Conservation (phyloP, 2,329 filamentous ascomycete genomes). For the Epichloe baconii region DNA sequence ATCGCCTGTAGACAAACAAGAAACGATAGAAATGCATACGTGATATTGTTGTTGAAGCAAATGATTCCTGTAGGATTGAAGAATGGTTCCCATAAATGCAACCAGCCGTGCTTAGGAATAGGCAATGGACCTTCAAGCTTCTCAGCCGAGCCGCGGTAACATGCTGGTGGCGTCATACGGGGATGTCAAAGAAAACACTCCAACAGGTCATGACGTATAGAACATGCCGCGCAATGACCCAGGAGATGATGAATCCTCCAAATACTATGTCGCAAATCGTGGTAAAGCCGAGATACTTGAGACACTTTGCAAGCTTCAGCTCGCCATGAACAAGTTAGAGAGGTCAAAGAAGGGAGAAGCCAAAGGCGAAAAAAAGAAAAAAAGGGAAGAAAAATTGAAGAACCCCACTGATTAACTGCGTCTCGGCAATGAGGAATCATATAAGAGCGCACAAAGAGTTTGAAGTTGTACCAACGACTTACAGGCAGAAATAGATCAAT, state of each 20-base stretch:
- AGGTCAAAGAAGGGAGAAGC: too few species aligned
- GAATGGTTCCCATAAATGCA: slow-evolving; percentile 62
- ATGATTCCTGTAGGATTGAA: slow-evolving; percentile 56
- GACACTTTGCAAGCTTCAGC: slow-evolving; percentile 67
- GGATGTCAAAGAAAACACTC: slow-evolving; percentile 60
- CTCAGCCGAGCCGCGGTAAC: slow-evolving; percentile 50
- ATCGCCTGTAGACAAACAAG: slow-evolving; percentile 69
- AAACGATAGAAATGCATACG: slow-evolving; percentile 62
- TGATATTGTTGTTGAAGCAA: slow-evolving; percentile 66
- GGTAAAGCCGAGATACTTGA: slow-evolving; percentile 76
- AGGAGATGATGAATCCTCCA: slow-evolving; percentile 71
- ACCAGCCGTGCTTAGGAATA: slow-evolving; percentile 37
- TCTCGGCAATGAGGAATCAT: too few species aligned
- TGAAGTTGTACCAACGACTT: slow-evolving; percentile 8
- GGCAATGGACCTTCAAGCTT: slow-evolving; percentile 41
- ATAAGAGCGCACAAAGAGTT: slow-evolving; percentile 3
- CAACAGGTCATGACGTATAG: slow-evolving; percentile 70
- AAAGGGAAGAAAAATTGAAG: too few species aligned
- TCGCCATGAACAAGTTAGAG: too few species aligned
- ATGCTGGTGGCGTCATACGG: slow-evolving; percentile 49
- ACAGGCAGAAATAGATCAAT: slow-evolving; percentile 83
- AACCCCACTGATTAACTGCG: too few species aligned
- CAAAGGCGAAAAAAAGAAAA: too few species aligned
- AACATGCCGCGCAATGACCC: slow-evolving; percentile 74
- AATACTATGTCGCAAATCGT: slow-evolving; percentile 72